A percentile compares a stretch with the other conserved stretches of the same genome.
Conservation (phyloP, 2,329 filamentous ascomycete genomes). For the Cladosporium colombiae region DNA sequence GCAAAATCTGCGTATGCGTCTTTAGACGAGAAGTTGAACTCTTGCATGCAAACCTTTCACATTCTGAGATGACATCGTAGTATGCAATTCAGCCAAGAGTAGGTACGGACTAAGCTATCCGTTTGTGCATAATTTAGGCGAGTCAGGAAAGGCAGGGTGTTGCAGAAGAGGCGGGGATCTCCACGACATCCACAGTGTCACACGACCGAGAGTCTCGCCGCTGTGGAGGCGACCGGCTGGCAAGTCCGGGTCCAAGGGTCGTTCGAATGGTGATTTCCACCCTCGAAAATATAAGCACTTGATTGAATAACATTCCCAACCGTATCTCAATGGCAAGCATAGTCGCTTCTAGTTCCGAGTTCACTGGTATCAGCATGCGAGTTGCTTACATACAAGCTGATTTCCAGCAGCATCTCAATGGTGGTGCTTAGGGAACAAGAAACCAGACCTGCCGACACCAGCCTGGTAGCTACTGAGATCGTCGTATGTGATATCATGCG, state of each 20-base stretch:
- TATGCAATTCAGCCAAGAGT: neutral
- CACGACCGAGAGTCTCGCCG: conserved; percentile 18
- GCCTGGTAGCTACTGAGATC: neutral
- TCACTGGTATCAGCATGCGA: neutral
- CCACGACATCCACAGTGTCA: neutral
- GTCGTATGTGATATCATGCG: neutral
- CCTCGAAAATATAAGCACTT: neutral
- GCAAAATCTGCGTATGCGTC: neutral
- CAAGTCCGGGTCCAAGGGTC: neutral
- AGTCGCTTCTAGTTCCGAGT: neutral
- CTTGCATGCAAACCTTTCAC: neutral
- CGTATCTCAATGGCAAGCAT: neutral
- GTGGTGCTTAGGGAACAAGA: neutral
- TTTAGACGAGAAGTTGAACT: neutral
- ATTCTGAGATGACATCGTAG: neutral
- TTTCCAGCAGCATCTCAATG: neutral
- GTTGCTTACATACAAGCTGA: neutral
- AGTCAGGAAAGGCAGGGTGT: neutral
- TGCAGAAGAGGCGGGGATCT: conserved; percentile 5
- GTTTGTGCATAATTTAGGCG: conserved; percentile 4
- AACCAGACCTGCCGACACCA: neutral
- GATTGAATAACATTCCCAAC: no score
- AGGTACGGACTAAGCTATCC: conserved; percentile 2
- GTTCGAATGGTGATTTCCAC: neutral
- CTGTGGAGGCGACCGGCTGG: neutral